phyloP scores from a whole-genome alignment of 345 rosid genomes.

The Pelargonium nanum region DNA sequence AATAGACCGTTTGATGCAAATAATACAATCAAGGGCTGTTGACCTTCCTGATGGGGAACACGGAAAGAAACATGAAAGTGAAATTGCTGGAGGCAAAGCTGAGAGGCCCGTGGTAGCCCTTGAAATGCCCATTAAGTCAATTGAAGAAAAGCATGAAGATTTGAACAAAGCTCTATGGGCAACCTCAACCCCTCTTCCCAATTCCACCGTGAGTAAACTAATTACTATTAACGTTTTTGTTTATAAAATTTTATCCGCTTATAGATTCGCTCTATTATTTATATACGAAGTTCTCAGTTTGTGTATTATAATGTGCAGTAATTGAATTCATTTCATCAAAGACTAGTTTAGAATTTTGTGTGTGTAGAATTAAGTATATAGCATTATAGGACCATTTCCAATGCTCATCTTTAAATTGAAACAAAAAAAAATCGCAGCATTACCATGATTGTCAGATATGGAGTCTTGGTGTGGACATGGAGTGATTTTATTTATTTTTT shows the following conservation, averaged over 20 bases:
- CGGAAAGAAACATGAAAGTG: slow-evolving; percentile 20
- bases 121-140: slow-evolving; percentile 24
- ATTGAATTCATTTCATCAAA: background rate
- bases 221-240: background rate
- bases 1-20: slow-evolving; percentile 46
- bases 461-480: too few species aligned
- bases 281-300: background rate
- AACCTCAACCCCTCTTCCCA: slow-evolving; percentile 31
- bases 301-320: slow-evolving; percentile 4
- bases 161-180: slow-evolving; percentile 24
- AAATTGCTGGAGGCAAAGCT: slow-evolving; percentile 21
- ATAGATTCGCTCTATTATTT: background rate
- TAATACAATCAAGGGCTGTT: slow-evolving; percentile 51
- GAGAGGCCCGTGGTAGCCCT: slow-evolving; percentile 18
- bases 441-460: too few species aligned
- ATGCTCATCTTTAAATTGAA: too few species aligned
- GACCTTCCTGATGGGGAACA: slow-evolving; percentile 28
- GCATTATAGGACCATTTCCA: too few species aligned
- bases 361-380: background rate
- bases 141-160: slow-evolving; percentile 27
- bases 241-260: background rate
- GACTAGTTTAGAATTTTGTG: background rate
- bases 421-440: too few species aligned
- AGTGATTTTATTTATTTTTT: background rate
- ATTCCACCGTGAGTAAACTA: slow-evolving; percentile 43